phyloP scores from a whole-genome alignment of 176 grass and related monocot species.

The Juncus effusus region DNA sequence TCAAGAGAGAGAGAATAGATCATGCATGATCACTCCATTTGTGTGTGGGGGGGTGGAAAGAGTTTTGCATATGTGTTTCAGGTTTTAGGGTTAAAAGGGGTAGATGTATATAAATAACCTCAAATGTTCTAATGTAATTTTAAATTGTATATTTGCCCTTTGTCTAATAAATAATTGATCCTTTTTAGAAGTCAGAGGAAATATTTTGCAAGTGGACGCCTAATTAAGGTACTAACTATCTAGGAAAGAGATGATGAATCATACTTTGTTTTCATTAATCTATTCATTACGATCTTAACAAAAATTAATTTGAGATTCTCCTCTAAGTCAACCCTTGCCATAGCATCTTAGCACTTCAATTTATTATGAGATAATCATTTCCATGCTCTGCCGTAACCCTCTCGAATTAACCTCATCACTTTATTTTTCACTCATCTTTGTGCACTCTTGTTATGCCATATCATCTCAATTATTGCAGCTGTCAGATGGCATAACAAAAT shows the following conservation, averaged over 20 bases:
- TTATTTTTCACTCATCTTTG: no score
- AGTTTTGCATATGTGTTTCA: constrained; percentile 15
- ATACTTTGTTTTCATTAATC: constrained; percentile 23
- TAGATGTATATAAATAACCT: no score
- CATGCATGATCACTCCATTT: background rate
- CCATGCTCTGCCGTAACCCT: background rate
- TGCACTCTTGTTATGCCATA: no score
- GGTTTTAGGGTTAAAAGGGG: constrained; percentile 7
- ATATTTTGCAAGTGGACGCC: constrained; percentile 12
- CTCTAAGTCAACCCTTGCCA: constrained; percentile 23
- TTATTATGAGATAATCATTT: constrained; percentile 18
- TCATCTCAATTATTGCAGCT: no score
- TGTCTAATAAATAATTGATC: no score
- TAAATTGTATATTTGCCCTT: background rate
- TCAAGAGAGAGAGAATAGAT: background rate
- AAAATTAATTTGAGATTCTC: constrained; percentile 11
- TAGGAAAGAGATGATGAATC: constrained; percentile 22
- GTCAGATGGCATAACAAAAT: no score
- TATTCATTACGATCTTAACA: constrained; percentile 21
- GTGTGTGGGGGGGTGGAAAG: background rate
- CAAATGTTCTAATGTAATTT: constrained; percentile 18
- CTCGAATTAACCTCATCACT: no score
- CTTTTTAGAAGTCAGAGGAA: constrained; percentile 16
- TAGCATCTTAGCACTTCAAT: constrained; percentile 17
- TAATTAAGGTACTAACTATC: constrained; percentile 20